Evolutionary conservation across 306 rosid genomes (phyloP).

Genomic region (Mimosa pudica): DNA sequence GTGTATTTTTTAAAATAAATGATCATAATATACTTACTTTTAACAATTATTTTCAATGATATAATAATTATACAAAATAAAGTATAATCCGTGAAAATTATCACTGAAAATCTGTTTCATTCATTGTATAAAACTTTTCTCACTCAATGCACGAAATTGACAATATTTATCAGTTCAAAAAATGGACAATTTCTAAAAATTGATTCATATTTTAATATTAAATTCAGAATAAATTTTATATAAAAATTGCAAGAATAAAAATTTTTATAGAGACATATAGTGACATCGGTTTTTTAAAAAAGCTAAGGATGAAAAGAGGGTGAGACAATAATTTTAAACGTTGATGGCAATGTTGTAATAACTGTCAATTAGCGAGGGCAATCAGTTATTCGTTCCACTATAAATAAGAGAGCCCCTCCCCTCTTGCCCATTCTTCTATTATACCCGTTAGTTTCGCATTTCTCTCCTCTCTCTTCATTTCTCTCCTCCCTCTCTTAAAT

Average conservation of each 20-base stretch:
- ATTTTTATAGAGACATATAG: no score
- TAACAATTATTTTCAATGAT: no score
- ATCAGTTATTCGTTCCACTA: background rate
- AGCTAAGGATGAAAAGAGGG: background rate
- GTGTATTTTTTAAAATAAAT: no score
- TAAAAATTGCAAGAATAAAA: no score
- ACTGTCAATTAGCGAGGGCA: background rate
- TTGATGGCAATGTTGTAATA: slow-evolving; percentile 23
- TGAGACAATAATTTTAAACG: background rate
- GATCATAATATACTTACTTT: no score
- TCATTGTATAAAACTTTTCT: background rate
- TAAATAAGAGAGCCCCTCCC: slow-evolving; percentile 16
- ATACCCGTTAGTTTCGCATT: background rate
- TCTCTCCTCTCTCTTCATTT: no score
- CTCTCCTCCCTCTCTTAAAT: background rate
- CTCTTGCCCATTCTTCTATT: background rate
- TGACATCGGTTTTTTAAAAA: background rate
- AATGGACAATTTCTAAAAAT: background rate
- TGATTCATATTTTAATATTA: no score
- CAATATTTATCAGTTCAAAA: no score
- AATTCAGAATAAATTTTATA: no score
- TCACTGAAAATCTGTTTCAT: background rate
- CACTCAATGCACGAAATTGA: no score
- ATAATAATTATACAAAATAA: no score
- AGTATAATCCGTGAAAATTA: background rate